Base-by-base conservation (phyloP, 331 rosid genomes). In the Cydonia oblonga region DNA sequence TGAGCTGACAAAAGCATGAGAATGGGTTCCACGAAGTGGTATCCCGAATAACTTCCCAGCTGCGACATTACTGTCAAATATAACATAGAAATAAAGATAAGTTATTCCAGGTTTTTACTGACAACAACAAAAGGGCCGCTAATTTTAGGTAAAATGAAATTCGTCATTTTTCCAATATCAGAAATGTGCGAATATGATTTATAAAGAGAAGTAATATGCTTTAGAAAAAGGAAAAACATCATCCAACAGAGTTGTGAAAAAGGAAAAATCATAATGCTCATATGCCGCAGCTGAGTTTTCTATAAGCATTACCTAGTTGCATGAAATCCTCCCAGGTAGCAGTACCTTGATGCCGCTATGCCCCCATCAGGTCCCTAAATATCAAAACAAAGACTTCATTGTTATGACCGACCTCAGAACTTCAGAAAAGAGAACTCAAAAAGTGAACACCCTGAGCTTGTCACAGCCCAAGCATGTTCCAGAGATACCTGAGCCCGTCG, bases 1-100 rank as follows among this genome's bases (percentile, higher is more conserved):
- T 68, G 98, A 93, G 93, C 96, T 93, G 76, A 93, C 90, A 29
- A 90, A 93, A 76, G 98, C 98, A 90, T 93, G 98, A n/a, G 98
- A 93, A 80, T 93, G 98, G 52, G 98, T 93, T 71, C 97, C 97
- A 59, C 96, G 90, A 71, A 93, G 96, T 25, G 98, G 98, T 71
- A 93, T 93, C 69, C 96, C 92, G 26, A 93, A 93, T 82, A 90
- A 83, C 78, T 76, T 90, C 80, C 93, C 98, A 64, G 97, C 97
- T 32, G 96, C 96, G 68, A 90, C 96, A 78, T 93, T 90, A 87
- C 97, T 92, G 81, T 65, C 66, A 62, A 65, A 76, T 69, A 52
- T 66, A 75, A 79, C 54, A 76, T 56, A 46, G 74, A 71, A 44
- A 72, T 60, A 25, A 19, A 38, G 57, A 7, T 9, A 76, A 71